Evolutionary conservation across 2,329 filamentous ascomycete species (phyloP), one percentile per base, ranked within the genome.

Genomic region (Dothiorella sarmentorum): DNA sequence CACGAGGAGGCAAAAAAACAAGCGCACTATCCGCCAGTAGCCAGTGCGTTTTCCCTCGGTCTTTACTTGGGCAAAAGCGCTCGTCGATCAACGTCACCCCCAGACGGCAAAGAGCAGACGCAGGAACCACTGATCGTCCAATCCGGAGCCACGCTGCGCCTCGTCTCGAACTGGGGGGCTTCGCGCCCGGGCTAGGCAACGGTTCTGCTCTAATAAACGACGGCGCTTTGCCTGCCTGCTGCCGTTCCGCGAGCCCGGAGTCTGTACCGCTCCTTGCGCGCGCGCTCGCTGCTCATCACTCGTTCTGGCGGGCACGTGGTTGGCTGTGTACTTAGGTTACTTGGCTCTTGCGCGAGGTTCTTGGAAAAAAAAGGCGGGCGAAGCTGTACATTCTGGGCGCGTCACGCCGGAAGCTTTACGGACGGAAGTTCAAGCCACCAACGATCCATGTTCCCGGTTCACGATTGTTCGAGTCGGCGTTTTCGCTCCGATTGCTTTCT

Each of bases 81-180:
- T 51, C 45, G 45, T 51, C 47, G 47, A 51, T 51, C 47, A 51
- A 37, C 47, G 31, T 38, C 47, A n/a, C 18, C 47, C 47, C 47
- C 47, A 51, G 47, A 51, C 45, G n/a, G 47, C 47, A 51, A 31
- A 35, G n/a, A n/a, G n/a, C n/a, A n/a, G 44, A 51, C 47, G 47
- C 47, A 51, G 47, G 47, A 51, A 51, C 47, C 31, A 31, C 47
- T 35, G 47, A 51, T 51, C 47, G 47, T 22, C 47, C 31, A 51
- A 51, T 51, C 47, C 31, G 47, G 47, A 37, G 45, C 45, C 29
- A 51, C 31, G 31, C 15, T 20, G 47, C 47, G 47, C 31, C 44
- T 27, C 22, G 13, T 24, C 22, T 22, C 7, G 18, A n/a, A 29
- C 26, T 26, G n/a, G 7, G 22, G 42, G 22, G 42, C 22, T 15